A percentile compares a stretch with the other conserved stretches of the same genome.
Conservation (phyloP, 1,284 basidiomycete species). For the Omphalotus olearius region DNA sequence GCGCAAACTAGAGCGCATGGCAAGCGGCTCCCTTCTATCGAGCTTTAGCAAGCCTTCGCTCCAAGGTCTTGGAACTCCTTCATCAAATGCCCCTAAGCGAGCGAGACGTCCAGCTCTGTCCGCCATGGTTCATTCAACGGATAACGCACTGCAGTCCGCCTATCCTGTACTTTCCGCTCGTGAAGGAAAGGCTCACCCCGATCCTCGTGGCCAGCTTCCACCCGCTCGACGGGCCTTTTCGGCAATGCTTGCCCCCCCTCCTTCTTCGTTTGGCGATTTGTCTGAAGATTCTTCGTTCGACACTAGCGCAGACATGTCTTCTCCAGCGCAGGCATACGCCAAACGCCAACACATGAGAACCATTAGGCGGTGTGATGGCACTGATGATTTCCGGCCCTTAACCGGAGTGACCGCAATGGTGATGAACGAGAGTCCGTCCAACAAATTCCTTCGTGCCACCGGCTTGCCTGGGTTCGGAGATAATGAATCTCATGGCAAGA, state of each 20-base stretch:
- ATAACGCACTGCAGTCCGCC: constrained; percentile 36
- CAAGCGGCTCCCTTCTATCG: constrained; percentile 37
- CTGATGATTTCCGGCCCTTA: constrained; percentile 69
- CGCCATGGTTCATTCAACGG: constrained; percentile 49
- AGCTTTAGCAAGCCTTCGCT: constrained; percentile 53
- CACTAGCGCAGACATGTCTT: constrained; percentile 56
- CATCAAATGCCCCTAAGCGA: constrained; percentile 49
- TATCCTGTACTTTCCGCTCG: constrained; percentile 32
- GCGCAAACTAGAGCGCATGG: constrained; percentile 58
- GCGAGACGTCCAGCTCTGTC: constrained; percentile 64
- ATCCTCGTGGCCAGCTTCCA: constrained; percentile 26
- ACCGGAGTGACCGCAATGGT: constrained; percentile 55
- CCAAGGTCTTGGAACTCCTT: constrained; percentile 56
- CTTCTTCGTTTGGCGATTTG: constrained; percentile 35
- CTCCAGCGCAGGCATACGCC: constrained; percentile 73
- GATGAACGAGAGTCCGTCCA: constrained; percentile 50
- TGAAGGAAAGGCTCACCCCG: constrained; percentile 16
- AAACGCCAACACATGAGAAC: constrained; percentile 71
- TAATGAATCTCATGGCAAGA: constrained; percentile 89
- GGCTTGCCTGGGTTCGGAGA: constrained; percentile 84
- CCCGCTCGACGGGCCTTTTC: constrained; percentile 70
- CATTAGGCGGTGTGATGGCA: constrained; percentile 71
- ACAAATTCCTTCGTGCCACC: constrained; percentile 44
- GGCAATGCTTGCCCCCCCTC: constrained; percentile 53
- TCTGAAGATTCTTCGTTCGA: constrained; percentile 61